Base-by-base conservation (phyloP, 129 eudicot species). In the Chrysanthemum lavandulifolium region DNA sequence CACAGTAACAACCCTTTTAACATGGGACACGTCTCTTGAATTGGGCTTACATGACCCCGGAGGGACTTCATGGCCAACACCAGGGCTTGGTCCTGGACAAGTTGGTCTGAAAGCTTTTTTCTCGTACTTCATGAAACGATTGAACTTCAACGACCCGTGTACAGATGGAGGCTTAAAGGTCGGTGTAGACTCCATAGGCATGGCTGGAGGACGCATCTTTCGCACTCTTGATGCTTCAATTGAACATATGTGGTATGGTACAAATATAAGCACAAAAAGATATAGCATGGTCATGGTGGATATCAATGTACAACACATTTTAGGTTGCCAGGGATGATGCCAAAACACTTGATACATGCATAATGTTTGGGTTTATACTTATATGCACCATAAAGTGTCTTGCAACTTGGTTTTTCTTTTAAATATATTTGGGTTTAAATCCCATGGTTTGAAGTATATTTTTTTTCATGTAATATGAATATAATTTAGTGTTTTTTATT, bases 1-100 rank as follows among this genome's bases (percentile, higher is more conserved):
- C 47, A 40, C 10, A 10, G 8, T 6, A 40, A 1, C 47, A 40
- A 8, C 47, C 47, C 0, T 40, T 40, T 56, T 15, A 6, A 18
- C 23, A 56, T 56, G 57, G 5, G 57, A 52, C 15, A 23, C 27
- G 16, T 33, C 33, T 13, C 40, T 23, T 23, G 15, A 23, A 23
- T 25, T 2, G 64, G 40, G 5, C 13, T 23, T 60, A 52, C 52
- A 65, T 15, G 69, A 73, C 50, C 69, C 77, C 5, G 86, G 81
- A 1, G 86, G 82, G 10, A 14, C 23, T 9, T 75, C 61, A 10
- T 74, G 82, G 19, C 86, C 83, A 58, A 59, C 75, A 58, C 83
- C 78, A n/a, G 78, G 83, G 68, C 83, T 82, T 18, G 60, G 76
- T 74, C 86, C 86, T 0, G 86, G 86, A 10, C 68, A 64, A 2